Conservation (phyloP, 1,284 basidiomycete species). For the Singerocomus inundabilis region DNA sequence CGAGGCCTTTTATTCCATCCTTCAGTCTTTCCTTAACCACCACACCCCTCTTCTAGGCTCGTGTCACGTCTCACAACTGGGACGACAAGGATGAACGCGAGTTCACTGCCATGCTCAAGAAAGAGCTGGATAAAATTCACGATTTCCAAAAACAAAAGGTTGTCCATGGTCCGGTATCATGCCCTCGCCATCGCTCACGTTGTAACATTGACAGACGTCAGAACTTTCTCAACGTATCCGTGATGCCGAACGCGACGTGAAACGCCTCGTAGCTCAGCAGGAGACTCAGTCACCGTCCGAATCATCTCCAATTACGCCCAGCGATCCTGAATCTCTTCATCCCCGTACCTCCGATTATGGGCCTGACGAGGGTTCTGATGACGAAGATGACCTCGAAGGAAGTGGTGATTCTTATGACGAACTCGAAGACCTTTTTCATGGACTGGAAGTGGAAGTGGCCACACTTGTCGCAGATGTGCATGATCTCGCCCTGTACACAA, state of each 20-base stretch:
- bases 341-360: conserved; percentile 45
- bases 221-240: conserved; percentile 81
- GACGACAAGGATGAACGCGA: conserved; percentile 75
- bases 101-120: conserved; percentile 78
- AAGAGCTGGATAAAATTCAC: conserved; percentile 94
- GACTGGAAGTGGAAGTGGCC: conserved; percentile 93
- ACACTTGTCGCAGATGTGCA: conserved; percentile 97
- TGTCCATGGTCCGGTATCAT: neutral
- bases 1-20: neutral
- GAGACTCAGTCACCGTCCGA: conserved; percentile 36
- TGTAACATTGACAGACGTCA: conserved; percentile 53
- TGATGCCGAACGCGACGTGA: conserved; percentile 78
- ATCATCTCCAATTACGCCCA: conserved; percentile 24
- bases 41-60: conserved; percentile 39
- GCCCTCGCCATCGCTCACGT: conserved; percentile 3
- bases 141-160: conserved; percentile 94
- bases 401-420: conserved; percentile 72
- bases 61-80: conserved; percentile 67
- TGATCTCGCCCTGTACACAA: conserved; percentile 92
- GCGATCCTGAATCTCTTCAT: conserved; percentile 61
- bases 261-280: conserved; percentile 70
- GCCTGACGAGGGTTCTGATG: conserved; percentile 74
- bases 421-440: conserved; percentile 86
- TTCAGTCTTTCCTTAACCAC: neutral
- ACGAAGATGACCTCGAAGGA: conserved; percentile 57